Conservation (phyloP, 371 early-diverging fungal species). For the Mucor mucedo region DNA sequence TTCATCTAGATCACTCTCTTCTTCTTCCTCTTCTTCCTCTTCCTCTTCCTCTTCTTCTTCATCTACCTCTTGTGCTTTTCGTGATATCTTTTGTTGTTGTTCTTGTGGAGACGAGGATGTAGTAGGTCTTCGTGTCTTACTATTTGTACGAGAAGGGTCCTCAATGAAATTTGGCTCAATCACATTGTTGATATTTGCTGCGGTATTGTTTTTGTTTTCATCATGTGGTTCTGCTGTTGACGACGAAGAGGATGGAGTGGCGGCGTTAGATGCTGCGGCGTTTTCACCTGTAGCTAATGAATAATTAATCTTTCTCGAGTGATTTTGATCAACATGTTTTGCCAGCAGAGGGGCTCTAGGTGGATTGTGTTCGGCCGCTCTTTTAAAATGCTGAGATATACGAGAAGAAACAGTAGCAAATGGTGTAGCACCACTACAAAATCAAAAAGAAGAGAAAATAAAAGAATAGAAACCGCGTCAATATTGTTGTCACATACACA, state of each 20-base stretch:
- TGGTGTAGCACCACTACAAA: constrained; percentile 77
- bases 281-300: constrained; percentile 57
- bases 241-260: neutral
- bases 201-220: constrained; percentile 1
- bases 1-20: constrained; percentile 2
- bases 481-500: neutral
- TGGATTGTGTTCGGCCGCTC: constrained; percentile 76
- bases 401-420: constrained; percentile 90
- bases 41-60: constrained; percentile 2
- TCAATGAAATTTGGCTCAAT: neutral
- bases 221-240: constrained; percentile 14
- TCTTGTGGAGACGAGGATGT: neutral
- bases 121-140: constrained; percentile 12
- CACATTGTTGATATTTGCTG: neutral
- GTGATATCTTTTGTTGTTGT: neutral
- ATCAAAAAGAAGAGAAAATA: constrained; percentile 4
- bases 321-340: constrained; percentile 72
- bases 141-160: constrained; percentile 9
- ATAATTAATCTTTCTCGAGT: constrained; percentile 82
- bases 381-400: constrained; percentile 85
- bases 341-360: constrained; percentile 77
- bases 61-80: constrained; percentile 2
- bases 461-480: constrained; percentile 5
- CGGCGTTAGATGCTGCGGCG: neutral
- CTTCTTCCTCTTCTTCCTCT: constrained; percentile 5